Evolutionary conservation across 2,329 filamentous ascomycete genomes (phyloP), one percentile per base, ranked within the genome.

Genomic region (Passalora sequoiae): DNA sequence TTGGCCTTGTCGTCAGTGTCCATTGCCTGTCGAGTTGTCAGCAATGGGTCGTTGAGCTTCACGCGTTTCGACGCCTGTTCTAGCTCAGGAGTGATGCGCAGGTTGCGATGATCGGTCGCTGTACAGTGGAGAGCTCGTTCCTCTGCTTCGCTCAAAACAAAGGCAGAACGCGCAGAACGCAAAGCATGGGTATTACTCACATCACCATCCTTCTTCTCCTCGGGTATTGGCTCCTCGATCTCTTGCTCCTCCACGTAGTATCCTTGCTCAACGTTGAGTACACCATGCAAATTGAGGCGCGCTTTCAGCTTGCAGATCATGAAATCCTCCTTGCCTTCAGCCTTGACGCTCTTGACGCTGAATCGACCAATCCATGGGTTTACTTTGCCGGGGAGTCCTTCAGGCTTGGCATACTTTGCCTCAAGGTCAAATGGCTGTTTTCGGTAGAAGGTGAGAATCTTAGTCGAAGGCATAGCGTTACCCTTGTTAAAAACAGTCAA

Each of bases 231-330:
- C 73, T 95, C 89, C 73, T 98, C 92, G 44, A 97, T 83, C 71
- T 98, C 92, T 63, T 94, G 82, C 65, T 98, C 92, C 74, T 98
- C 92, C 41, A 98, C 92, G 61, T 88, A 97, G 76, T 98, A 98
- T 49, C 89, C 92, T 51, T 83, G 89, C 74, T 98, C 92, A 27
- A 98, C 85, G 65, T 97, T 97, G 55, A 98, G 76, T 47, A 98
- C 80, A 67, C 92, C 92, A 73, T 97, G 89, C 53, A 97, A 80
- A 72, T 98, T 98, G 44, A 98, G 80, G 53, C 92, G 83, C 36
- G 92, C 91, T 80, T 97, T 97, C 51, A 98, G 83, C 76, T 98
- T 98, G 84, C 92, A 98, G 62, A 97, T 94, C 91, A 98, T 97
- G 69, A 97, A 98, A 66, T 97, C 92, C 48, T 94, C 87, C 66